Conservation (phyloP, 2,329 filamentous ascomycete genomes). For the Cytospora schulzeri region DNA sequence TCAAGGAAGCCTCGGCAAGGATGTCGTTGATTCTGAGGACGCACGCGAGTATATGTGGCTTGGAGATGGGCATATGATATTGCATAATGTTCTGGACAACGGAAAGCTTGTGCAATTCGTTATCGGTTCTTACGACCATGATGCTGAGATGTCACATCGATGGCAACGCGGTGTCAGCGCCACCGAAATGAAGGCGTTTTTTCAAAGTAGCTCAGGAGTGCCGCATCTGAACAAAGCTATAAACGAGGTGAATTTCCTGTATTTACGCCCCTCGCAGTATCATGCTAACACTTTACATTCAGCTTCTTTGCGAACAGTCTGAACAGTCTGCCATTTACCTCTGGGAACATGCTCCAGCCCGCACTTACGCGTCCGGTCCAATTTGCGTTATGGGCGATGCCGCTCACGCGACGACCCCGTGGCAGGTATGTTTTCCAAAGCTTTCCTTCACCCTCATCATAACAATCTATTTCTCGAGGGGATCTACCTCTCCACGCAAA, state of each 20-base stretch:
- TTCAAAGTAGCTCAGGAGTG: constrained; percentile 26
- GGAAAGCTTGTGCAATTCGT: constrained; percentile 30
- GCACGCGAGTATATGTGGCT: constrained; percentile 33
- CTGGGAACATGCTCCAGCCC: constrained; percentile 33
- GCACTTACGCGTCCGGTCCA: constrained; percentile 30
- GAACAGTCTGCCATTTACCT: constrained; percentile 32
- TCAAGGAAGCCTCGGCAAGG: constrained; percentile 28
- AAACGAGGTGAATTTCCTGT: constrained; percentile 7
- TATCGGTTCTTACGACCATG: constrained; percentile 27
- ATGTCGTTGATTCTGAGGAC: constrained; percentile 27
- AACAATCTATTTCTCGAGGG: too few relatives aligned
- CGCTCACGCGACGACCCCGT: constrained; percentile 18
- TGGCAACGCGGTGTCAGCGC: constrained; percentile 29
- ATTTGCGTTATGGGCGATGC: constrained; percentile 31
- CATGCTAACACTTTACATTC: not conserved
- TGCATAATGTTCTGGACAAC: constrained; percentile 27
- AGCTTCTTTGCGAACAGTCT: constrained; percentile 31
- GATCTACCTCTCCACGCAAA: too few relatives aligned
- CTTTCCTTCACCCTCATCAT: too few relatives aligned
- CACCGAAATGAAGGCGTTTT: constrained; percentile 30
- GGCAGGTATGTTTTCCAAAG: not conserved
- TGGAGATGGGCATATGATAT: constrained; percentile 22
- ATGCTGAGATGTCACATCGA: constrained; percentile 19
- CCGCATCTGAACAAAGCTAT: constrained; percentile 31
- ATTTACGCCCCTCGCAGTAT: too few relatives aligned